Evolutionary conservation across 495 filamentous ascomycete genomes (phyloP).

Genomic region (Aspergillus biplanus): DNA sequence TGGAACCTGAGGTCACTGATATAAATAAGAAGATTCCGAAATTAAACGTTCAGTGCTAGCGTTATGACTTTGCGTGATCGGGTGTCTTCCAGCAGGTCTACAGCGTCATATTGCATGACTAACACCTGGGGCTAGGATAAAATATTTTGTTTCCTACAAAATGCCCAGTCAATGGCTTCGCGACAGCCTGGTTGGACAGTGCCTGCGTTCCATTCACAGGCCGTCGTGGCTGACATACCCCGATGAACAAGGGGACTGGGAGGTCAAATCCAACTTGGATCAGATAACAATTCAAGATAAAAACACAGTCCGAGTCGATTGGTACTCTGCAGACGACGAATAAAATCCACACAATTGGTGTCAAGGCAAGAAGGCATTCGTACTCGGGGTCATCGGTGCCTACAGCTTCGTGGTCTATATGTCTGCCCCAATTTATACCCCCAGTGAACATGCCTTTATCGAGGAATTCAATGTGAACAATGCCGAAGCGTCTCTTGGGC

Average conservation of each 20-base stretch:
- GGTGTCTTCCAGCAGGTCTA: too few relatives aligned
- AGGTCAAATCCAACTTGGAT: background rate
- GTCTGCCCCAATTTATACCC: conserved; percentile 28
- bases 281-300: background rate
- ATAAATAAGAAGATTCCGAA: too few relatives aligned
- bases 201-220: background rate
- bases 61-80: too few relatives aligned
- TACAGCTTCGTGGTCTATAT: conserved; percentile 34
- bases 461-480: conserved; percentile 48
- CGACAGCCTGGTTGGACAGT: background rate
- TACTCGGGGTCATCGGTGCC: conserved; percentile 34
- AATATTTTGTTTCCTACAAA: background rate
- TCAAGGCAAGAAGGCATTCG: conserved; percentile 39
- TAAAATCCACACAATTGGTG: conserved; percentile 50
- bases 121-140: background rate
- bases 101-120: too few relatives aligned
- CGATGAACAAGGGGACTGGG: background rate
- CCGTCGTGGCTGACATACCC: background rate
- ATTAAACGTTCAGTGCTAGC: too few relatives aligned
- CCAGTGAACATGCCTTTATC: conserved; percentile 29
- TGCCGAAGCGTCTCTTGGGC: conserved; percentile 49
- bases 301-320: conserved; percentile 32
- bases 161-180: background rate
- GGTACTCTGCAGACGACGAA: conserved; percentile 41
- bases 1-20: too few relatives aligned